Evolutionary conservation across 495 filamentous ascomycete genomes (phyloP).

Genomic region (Hypoxylon crocopeplum): DNA sequence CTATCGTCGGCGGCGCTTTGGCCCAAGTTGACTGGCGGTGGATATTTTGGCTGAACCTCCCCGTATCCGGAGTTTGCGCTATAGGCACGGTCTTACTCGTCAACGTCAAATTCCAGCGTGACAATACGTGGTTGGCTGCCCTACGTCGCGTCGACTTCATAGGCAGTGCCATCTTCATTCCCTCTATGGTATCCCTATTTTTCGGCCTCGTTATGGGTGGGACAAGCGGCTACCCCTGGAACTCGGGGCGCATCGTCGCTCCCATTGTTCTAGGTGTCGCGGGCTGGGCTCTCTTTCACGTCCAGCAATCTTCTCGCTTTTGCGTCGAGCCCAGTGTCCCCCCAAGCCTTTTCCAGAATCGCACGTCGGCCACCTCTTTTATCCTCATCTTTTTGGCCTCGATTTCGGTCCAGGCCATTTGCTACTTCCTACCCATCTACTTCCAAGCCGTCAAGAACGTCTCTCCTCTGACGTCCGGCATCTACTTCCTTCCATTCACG

Average conservation of each 20-base stretch:
- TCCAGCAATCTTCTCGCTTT: constrained; percentile 39
- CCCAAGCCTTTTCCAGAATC: constrained; percentile 44
- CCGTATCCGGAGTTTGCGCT: constrained; percentile 7
- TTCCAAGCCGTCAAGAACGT: constrained; percentile 52
- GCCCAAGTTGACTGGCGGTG: constrained; percentile 44
- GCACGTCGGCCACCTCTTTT: constrained; percentile 41
- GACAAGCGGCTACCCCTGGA: constrained; percentile 37
- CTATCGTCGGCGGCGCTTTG: constrained; percentile 73
- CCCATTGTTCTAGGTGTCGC: constrained; percentile 28
- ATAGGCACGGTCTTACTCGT: not conserved
- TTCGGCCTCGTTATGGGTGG: constrained; percentile 44
- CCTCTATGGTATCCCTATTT: constrained; percentile 41
- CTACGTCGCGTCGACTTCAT: too few species aligned
- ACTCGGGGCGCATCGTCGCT: constrained; percentile 24
- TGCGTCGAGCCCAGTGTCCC: constrained; percentile 36
- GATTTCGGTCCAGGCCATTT: constrained; percentile 41
- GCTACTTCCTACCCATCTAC: constrained; percentile 59
- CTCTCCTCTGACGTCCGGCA: constrained; percentile 47
- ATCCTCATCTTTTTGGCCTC: constrained; percentile 14
- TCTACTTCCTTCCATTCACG: constrained; percentile 55
- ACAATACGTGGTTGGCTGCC: too few species aligned
- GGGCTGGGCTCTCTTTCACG: constrained; percentile 33
- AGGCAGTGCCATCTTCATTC: constrained; percentile 41
- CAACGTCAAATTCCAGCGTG: too few species aligned
- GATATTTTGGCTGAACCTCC: constrained; percentile 25